Conservation (phyloP, 164 flowering plant species). For the Vitis rupestris region DNA sequence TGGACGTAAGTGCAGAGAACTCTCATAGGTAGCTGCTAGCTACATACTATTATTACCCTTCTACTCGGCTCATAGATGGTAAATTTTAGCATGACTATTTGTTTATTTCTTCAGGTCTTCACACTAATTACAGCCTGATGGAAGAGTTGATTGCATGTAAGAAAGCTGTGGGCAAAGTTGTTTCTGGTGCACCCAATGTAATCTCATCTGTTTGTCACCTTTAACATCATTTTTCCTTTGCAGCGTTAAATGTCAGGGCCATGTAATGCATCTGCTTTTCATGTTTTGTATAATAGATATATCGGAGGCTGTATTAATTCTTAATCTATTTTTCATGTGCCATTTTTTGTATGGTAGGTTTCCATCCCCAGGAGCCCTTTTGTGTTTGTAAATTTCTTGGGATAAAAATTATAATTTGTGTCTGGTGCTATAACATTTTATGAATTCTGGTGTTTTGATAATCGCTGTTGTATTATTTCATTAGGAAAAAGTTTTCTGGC, state of each 20-base stretch:
- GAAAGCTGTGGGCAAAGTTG: conserved; percentile 75
- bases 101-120: conserved; percentile 61
- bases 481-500: neutral
- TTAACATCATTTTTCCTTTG: neutral
- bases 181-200: conserved; percentile 92
- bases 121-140: conserved; percentile 92
- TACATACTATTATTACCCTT: neutral
- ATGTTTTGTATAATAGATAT: neutral
- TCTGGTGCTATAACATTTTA: neutral
- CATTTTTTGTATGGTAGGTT: neutral
- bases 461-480: neutral
- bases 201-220: conserved; percentile 15
- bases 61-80: conserved; percentile 2
- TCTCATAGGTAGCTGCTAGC: neutral
- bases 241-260: neutral
- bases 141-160: conserved; percentile 93
- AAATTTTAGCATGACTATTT: conserved; percentile 2
- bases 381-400: neutral
- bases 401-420: neutral
- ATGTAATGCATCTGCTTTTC: conserved; percentile 1
- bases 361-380: neutral
- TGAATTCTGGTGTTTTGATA: neutral
- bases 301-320: neutral
- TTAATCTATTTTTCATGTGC: neutral
- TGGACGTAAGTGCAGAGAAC: conserved; percentile 69